phyloP scores from a whole-genome alignment of 768 basidiomycete genomes.

The Rossbeevera mucosa region DNA sequence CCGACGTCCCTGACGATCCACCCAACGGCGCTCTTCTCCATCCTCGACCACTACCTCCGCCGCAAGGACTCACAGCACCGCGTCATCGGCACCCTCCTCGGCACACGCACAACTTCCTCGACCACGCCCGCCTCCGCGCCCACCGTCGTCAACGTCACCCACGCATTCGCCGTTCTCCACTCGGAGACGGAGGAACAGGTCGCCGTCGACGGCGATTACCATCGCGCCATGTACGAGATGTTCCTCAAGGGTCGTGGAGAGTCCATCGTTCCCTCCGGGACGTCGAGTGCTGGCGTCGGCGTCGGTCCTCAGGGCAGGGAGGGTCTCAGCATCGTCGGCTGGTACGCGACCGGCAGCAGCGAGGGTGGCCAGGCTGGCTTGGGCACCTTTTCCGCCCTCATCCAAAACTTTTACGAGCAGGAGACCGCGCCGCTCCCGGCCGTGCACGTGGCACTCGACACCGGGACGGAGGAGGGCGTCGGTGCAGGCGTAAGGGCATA shows the following conservation, averaged over 20 bases:
- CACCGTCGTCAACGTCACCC: constrained; percentile 61
- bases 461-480: constrained; percentile 60
- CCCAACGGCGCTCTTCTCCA: constrained; percentile 88
- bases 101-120: constrained; percentile 57
- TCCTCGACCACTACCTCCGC: constrained; percentile 95
- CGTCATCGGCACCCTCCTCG: constrained; percentile 94
- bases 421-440: constrained; percentile 87
- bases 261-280: constrained; percentile 22
- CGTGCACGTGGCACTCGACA: constrained; percentile 87
- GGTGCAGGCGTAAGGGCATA: constrained; percentile 81
- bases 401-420: constrained; percentile 96
- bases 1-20: constrained; percentile 78
- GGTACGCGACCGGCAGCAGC: constrained; percentile 77
- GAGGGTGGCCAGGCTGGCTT: constrained; percentile 40
- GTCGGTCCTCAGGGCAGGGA: constrained; percentile 34
- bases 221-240: constrained; percentile 87
- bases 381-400: constrained; percentile 92
- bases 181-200: constrained; percentile 90
- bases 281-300: constrained; percentile 15
- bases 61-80: constrained; percentile 76
- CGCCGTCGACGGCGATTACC: constrained; percentile 95
- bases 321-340: constrained; percentile 90
- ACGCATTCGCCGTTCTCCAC: constrained; percentile 89
- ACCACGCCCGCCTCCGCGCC: constrained; percentile 1
- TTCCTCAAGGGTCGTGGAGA: constrained; percentile 61